Evolutionary conservation across 768 basidiomycete species (phyloP).

Genomic region (Porpolomopsis calyptriformis): DNA sequence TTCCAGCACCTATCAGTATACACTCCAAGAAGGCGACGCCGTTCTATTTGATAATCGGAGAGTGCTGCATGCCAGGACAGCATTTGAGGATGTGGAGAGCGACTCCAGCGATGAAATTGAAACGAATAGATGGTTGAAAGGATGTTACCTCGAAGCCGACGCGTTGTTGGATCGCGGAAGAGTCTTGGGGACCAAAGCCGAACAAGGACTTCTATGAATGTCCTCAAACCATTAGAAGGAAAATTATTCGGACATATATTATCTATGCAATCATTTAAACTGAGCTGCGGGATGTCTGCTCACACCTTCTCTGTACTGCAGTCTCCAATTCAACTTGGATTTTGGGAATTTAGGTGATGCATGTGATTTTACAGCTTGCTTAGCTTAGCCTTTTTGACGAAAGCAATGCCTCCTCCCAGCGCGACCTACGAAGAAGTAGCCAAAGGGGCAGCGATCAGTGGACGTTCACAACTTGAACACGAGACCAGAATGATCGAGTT

Average conservation of each 20-base stretch:
- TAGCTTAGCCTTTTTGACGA: slow-evolving; percentile 7
- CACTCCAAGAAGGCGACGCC: slow-evolving; percentile 71
- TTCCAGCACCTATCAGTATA: slow-evolving; percentile 46
- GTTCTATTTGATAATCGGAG: slow-evolving; percentile 90
- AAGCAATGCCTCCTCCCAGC: slow-evolving; percentile 4
- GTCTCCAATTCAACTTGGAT: no score
- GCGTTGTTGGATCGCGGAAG: slow-evolving; percentile 50
- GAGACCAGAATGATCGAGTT: slow-evolving; percentile 5
- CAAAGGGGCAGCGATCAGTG: neutral
- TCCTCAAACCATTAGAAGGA: neutral
- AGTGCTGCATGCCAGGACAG: slow-evolving; percentile 77
- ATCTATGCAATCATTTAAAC: no score
- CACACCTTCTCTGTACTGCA: no score
- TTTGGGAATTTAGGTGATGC: neutral
- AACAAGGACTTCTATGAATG: neutral
- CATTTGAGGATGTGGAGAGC: slow-evolving; percentile 48
- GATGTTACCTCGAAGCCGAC: slow-evolving; percentile 69
- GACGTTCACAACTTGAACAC: no score
- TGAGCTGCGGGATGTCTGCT: no score
- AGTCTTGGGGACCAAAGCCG: slow-evolving; percentile 29
- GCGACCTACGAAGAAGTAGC: neutral
- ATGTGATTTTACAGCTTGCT: slow-evolving; percentile 10
- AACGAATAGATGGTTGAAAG: slow-evolving; percentile 80
- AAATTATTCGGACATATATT: no score
- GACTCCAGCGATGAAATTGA: slow-evolving; percentile 40